Conservation (phyloP, 768 basidiomycete species). For the Cytidiella melzeri region DNA sequence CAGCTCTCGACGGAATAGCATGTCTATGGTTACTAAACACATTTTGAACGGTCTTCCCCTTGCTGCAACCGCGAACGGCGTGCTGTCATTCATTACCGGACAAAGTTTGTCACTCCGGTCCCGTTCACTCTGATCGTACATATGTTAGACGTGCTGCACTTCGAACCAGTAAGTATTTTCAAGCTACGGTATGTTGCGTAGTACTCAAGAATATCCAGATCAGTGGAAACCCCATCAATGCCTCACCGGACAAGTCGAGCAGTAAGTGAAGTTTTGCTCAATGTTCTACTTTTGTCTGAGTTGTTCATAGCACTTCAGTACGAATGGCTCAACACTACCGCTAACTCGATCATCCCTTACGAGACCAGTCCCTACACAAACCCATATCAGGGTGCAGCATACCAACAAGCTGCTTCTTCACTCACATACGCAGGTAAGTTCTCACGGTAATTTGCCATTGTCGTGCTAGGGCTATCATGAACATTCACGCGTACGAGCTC, state of each 20-base stretch:
- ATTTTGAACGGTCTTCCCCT: conserved; percentile 61
- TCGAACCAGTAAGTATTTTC: conserved; percentile 88
- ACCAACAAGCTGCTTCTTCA: conserved; percentile 66
- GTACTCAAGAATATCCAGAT: conserved; percentile 16
- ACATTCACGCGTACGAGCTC: conserved; percentile 65
- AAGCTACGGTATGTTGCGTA: conserved; percentile 58
- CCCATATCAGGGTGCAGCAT: conserved; percentile 66
- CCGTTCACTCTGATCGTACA: conserved; percentile 62
- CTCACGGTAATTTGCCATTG: no score
- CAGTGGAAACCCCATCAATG: conserved; percentile 34
- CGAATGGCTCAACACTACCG: conserved; percentile 58
- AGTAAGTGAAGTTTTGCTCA: conserved; percentile 43
- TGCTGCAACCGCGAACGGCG: conserved; percentile 46
- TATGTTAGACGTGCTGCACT: conserved; percentile 81
- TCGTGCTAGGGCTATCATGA: conserved; percentile 41
- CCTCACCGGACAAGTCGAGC: conserved; percentile 64
- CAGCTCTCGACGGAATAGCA: conserved; percentile 77
- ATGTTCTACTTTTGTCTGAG: background rate
- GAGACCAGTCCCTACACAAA: conserved; percentile 46
- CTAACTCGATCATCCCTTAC: conserved; percentile 55
- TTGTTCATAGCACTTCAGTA: conserved; percentile 67
- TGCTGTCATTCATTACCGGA: conserved; percentile 66
- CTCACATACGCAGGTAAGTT: conserved; percentile 32
- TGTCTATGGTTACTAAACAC: conserved; percentile 50
- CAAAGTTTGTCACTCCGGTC: conserved; percentile 89